Evolutionary conservation across 192 early-diverging fungal genomes (phyloP).

Genomic region (Geranomyces michiganensis): DNA sequence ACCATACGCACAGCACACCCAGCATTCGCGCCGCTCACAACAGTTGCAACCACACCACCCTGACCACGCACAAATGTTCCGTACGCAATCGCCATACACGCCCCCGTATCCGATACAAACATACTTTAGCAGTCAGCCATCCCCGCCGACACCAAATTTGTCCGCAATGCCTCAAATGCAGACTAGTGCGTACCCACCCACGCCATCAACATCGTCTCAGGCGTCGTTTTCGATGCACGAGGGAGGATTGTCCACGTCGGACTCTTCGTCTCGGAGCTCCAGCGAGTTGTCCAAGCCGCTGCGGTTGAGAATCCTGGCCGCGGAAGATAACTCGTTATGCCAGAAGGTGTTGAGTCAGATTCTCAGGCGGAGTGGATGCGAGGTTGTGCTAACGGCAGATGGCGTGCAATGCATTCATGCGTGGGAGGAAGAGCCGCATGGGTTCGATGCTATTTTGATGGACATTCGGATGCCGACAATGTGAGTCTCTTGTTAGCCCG

Average conservation of each 20-base stretch:
- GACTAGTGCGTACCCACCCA: too few relatives aligned
- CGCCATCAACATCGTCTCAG: too few relatives aligned
- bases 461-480: conserved; percentile 31
- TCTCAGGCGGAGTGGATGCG: background rate
- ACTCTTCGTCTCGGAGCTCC: background rate
- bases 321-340: conserved; percentile 24
- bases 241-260: background rate
- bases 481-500: too few relatives aligned
- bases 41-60: background rate
- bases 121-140: background rate
- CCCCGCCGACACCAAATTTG: background rate
- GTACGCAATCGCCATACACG: background rate
- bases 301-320: conserved; percentile 15
- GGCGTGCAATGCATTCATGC: conserved; percentile 8
- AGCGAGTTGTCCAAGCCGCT: conserved; percentile 10
- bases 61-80: background rate
- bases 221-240: too few relatives aligned
- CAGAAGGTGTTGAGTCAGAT: conserved; percentile 19
- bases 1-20: background rate
- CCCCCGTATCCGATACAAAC: background rate
- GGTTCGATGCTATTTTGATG: conserved; percentile 25
- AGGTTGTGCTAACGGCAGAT: background rate
- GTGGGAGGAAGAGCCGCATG: background rate
- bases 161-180: too few relatives aligned
- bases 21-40: conserved; percentile 6